Base-by-base conservation (phyloP, 2,329 filamentous ascomycete species). In the Pyricularia pennisetigena region DNA sequence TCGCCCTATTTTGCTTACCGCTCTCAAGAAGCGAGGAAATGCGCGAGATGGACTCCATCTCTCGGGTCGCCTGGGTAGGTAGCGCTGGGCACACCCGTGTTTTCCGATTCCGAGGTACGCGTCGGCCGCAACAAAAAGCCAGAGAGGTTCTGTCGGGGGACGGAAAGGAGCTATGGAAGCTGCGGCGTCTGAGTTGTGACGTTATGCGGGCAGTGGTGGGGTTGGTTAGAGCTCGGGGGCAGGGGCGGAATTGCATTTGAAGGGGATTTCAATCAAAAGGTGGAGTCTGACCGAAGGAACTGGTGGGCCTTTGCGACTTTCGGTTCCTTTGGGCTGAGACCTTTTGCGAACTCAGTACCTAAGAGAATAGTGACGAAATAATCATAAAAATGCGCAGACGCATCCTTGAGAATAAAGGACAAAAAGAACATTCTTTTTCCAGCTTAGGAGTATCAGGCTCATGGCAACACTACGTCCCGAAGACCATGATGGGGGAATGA, bases 21-120 rank as follows among this genome's bases (percentile, higher is more conserved):
- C 91, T 95, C 83, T 98, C 95, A 79, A 99, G 89, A 81, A 98
- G 87, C 78, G 88, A 92, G 73, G 94, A 97, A 79, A 99, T 96
- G 75, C 92, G 88, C 72, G 94, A 93, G 77, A 98, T 93, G 26
- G 94, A 97, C 86, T 99, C 95, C 95, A 99, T 99, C 66, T 26
- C 23, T 35, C 32, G 32, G 32, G 32, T 35, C 23, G 57, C 14
- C 30, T 49, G 49, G 5, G n/a, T n/a, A 30, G 20, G 66, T n/a
- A n/a, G 24, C 28, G 29, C 49, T n/a, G 6, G 9, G 49, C 57
- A 7, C 20, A 23, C 57, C 57, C 24, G n/a, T 61, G 57, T 61
- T 14, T 35, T 23, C 10, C n/a, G 57, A 61, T 61, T 10, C 23
- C 57, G 57, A 61, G 57, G n/a, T 24, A 24, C 57, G 57, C 57